These are phyloP conservation scores for Euphorbia schlechtendalii DNA, from an alignment of 441 rosid genomes.

Conservation along the genomic window DNA sequence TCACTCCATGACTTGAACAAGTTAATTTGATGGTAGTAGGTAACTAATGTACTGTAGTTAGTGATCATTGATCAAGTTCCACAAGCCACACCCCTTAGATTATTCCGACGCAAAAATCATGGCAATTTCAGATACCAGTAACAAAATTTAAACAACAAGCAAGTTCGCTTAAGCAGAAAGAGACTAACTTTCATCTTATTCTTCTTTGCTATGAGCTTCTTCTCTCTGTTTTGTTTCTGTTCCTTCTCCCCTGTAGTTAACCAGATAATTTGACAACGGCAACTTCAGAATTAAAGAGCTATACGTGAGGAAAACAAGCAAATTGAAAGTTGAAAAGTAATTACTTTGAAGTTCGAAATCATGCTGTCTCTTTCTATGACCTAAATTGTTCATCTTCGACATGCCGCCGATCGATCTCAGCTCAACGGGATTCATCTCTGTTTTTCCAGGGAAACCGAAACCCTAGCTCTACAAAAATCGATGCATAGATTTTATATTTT, in stretches of 20 bases:
- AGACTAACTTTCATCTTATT: conserved; percentile 78
- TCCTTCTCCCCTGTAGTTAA: conserved; percentile 61
- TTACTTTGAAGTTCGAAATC: conserved; percentile 77
- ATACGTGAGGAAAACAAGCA: background rate
- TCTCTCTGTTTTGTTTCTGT: conserved; percentile 48
- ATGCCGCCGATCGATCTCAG: conserved; percentile 18
- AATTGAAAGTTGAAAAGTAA: background rate
- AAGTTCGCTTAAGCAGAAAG: too few relatives aligned
- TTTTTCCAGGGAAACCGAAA: conserved; percentile 1
- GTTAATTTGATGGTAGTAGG: too few relatives aligned
- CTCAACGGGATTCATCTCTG: background rate
- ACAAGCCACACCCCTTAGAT: too few relatives aligned
- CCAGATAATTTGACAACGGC: background rate
- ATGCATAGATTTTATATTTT: background rate
- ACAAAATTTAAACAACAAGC: background rate
- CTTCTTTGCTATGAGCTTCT: conserved; percentile 77
- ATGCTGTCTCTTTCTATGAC: conserved; percentile 68
- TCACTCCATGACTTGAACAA: too few relatives aligned
- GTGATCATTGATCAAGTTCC: background rate
- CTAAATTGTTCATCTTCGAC: conserved; percentile 96
- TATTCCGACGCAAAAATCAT: background rate
- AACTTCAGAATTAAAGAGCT: background rate
- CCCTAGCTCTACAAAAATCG: conserved; percentile 29
- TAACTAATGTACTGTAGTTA: background rate
- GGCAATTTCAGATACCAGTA: background rate